phyloP scores from a whole-genome alignment of 2,329 filamentous ascomycete species.

The Fusarium nodosum region DNA sequence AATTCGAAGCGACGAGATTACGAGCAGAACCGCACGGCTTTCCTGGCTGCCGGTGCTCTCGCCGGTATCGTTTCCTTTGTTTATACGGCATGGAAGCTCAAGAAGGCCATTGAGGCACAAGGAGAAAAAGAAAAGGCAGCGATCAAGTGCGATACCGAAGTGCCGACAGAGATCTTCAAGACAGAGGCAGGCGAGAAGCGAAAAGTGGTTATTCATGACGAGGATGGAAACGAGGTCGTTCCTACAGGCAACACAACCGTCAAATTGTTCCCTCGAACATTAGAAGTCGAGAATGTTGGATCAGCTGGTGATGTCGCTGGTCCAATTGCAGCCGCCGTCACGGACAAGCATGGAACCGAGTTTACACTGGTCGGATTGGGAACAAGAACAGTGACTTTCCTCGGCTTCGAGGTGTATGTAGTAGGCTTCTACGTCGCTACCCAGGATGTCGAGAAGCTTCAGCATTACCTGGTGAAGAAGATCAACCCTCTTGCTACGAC shows the following conservation, averaged over 20 bases:
- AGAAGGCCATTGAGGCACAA: slow-evolving; percentile 55
- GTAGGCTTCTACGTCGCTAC: slow-evolving; percentile 93
- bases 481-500: slow-evolving; percentile 85
- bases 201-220: slow-evolving; percentile 73
- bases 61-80: slow-evolving; percentile 64
- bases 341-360: slow-evolving; percentile 67
- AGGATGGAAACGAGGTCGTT: slow-evolving; percentile 80
- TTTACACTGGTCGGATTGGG: slow-evolving; percentile 92
- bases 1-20: slow-evolving; percentile 63
- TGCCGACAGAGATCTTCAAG: slow-evolving; percentile 62
- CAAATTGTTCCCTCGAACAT: slow-evolving; percentile 80
- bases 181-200: slow-evolving; percentile 64
- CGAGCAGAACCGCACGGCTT: slow-evolving; percentile 64
- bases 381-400: slow-evolving; percentile 88
- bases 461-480: slow-evolving; percentile 80
- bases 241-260: slow-evolving; percentile 86
- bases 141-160: slow-evolving; percentile 57
- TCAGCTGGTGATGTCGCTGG: slow-evolving; percentile 46
- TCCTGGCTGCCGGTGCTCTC: slow-evolving; percentile 65
- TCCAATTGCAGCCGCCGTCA: slow-evolving; percentile 57
- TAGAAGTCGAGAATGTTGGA: slow-evolving; percentile 68
- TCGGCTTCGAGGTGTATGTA: slow-evolving; percentile 93
- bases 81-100: slow-evolving; percentile 67
- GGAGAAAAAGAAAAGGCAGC: slow-evolving; percentile 57
- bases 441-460: slow-evolving; percentile 83